Conservation (phyloP, 768 basidiomycete species). For the Rhodotorula diobovata region DNA sequence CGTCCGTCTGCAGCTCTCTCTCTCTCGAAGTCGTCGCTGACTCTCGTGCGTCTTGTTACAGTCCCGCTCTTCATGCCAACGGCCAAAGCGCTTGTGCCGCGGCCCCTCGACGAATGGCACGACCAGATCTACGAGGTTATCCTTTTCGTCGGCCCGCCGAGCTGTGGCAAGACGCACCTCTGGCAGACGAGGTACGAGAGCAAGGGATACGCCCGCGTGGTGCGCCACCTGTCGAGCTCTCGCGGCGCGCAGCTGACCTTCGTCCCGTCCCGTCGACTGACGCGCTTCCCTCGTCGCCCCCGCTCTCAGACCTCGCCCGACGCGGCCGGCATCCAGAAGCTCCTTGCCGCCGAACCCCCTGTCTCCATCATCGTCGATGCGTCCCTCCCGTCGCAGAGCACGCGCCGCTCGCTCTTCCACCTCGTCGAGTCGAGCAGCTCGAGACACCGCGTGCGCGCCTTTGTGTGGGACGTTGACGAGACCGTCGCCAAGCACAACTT, state of each 20-base stretch:
- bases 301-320: conserved; percentile 58
- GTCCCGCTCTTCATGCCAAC: conserved; percentile 6
- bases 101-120: background rate
- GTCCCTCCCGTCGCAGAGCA: conserved; percentile 69
- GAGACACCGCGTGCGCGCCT: conserved; percentile 54
- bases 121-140: background rate
- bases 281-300: background rate
- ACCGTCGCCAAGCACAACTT: conserved; percentile 91
- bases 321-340: conserved; percentile 54
- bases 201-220: conserved; percentile 69
- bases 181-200: conserved; percentile 64
- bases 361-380: conserved; percentile 75
- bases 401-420: conserved; percentile 66
- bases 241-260: conserved; percentile 58
- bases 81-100: background rate
- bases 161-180: conserved; percentile 75
- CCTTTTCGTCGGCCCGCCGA: conserved; percentile 58
- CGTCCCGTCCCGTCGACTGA: background rate
- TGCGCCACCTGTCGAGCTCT: conserved; percentile 51
- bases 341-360: background rate
- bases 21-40: background rate
- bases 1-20: background rate
- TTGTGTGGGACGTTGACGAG: conserved; percentile 65
- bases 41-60: background rate
- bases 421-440: conserved; percentile 43